These are phyloP conservation scores for Huntiella decipiens DNA, from an alignment of 2,329 filamentous ascomycete genomes.

Conservation along the genomic window DNA sequence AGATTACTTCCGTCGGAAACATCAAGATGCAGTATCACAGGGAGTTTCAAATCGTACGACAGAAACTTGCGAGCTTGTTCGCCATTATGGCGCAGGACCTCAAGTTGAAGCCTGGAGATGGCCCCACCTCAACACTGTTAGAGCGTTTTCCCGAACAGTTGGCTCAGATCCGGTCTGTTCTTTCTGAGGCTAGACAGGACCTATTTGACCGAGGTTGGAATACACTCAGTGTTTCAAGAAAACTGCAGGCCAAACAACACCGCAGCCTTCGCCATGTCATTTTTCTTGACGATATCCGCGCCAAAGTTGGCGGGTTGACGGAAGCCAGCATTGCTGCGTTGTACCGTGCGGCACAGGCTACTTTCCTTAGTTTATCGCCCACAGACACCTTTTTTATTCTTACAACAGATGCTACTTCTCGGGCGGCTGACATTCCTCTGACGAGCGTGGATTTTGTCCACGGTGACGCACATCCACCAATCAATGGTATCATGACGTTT, in stretches of 20 bases:
- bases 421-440: not conserved
- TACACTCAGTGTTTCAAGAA: not conserved
- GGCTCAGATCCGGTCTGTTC: not conserved
- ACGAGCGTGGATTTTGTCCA: not conserved
- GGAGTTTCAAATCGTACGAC: constrained; percentile 1
- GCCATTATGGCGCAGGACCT: constrained; percentile 5
- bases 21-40: constrained; percentile 8
- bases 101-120: not conserved
- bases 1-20: not conserved
- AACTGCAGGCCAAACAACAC: not conserved
- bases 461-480: constrained; percentile 8
- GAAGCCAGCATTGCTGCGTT: constrained; percentile 4
- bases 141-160: constrained; percentile 1
- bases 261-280: not conserved
- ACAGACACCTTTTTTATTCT: constrained; percentile 9
- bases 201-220: constrained; percentile 6
- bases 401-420: not conserved
- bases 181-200: not conserved
- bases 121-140: not conserved
- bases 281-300: not conserved
- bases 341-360: constrained; percentile 8
- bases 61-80: constrained; percentile 4
- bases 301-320: not conserved
- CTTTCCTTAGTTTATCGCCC: constrained; percentile 3
- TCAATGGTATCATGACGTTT: constrained; percentile 6